phyloP scores from a whole-genome alignment of 768 basidiomycete genomes.

The Suillus americanus region DNA sequence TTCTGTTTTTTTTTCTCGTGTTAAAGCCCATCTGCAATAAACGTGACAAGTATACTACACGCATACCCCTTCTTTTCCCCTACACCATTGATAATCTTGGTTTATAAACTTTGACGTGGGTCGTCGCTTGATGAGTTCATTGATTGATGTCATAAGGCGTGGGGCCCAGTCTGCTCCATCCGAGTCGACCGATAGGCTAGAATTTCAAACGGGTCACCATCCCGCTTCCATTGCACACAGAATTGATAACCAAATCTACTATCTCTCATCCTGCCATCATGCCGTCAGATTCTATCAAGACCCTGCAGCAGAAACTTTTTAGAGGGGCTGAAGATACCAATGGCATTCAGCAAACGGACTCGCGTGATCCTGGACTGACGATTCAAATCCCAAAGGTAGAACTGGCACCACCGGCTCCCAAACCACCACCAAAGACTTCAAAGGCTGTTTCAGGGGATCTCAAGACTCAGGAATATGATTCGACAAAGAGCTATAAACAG shows the following conservation, averaged over 20 bases:
- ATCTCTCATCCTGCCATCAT: conserved; percentile 28
- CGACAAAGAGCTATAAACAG: conserved; percentile 53
- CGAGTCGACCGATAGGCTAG: conserved; percentile 4
- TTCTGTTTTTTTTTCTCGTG: background rate
- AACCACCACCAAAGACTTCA: conserved; percentile 44
- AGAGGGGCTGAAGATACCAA: conserved; percentile 36
- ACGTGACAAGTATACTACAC: conserved; percentile 16
- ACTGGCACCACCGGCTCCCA: conserved; percentile 28
- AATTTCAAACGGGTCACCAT: conserved; percentile 21
- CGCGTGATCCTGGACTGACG: conserved; percentile 43
- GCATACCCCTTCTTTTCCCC: conserved; percentile 22
- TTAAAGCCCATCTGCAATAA: conserved; percentile 1
- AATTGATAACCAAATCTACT: conserved; percentile 2
- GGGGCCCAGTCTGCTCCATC: background rate
- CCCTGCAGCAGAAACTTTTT: conserved; percentile 76
- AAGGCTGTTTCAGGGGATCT: conserved; percentile 34
- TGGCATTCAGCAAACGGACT: conserved; percentile 18
- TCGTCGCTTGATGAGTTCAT: background rate
- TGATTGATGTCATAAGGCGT: background rate
- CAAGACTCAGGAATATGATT: conserved; percentile 10
- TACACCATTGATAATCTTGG: conserved; percentile 8
- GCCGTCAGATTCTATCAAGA: conserved; percentile 50
- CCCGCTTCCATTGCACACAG: background rate
- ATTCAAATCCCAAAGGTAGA: conserved; percentile 68
- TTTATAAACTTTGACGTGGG: background rate